Conservation (phyloP, 441 rosid genomes). For the Breynia disticha region DNA sequence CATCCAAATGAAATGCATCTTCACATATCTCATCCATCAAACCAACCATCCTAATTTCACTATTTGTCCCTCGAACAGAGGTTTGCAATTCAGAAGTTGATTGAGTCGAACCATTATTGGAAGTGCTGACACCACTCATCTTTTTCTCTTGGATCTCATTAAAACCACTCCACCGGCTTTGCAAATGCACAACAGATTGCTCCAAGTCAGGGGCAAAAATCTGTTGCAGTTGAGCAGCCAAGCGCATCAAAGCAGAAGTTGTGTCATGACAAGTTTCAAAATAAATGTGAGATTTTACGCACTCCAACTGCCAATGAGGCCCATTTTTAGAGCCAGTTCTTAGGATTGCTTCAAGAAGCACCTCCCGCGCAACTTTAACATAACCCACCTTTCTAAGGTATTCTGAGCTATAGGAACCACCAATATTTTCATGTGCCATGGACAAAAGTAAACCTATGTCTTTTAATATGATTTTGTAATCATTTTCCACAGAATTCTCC, state of each 20-base stretch:
- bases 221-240: slow-evolving; percentile 81
- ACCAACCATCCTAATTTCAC: slow-evolving; percentile 31
- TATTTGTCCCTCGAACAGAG: slow-evolving; percentile 24
- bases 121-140: slow-evolving; percentile 24
- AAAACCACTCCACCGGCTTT: slow-evolving; percentile 70
- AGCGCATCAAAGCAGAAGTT: slow-evolving; percentile 60
- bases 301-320: slow-evolving; percentile 75
- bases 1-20: slow-evolving; percentile 60
- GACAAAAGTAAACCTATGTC: slow-evolving; percentile 89
- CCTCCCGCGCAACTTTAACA: slow-evolving; percentile 75
- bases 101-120: slow-evolving; percentile 17
- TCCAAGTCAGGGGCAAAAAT: slow-evolving; percentile 89
- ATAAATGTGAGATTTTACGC: slow-evolving; percentile 54
- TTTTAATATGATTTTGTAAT: slow-evolving; percentile 57
- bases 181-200: slow-evolving; percentile 81
- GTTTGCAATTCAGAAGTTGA: slow-evolving; percentile 37
- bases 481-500: slow-evolving; percentile 35
- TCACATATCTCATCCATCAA: slow-evolving; percentile 83
- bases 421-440: slow-evolving; percentile 37
- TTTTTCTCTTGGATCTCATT: slow-evolving; percentile 45
- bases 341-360: slow-evolving; percentile 57
- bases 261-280: slow-evolving; percentile 89
- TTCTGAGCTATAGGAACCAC: slow-evolving; percentile 48
- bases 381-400: slow-evolving; percentile 64
- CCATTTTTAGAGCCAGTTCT: slow-evolving; percentile 50